These are phyloP conservation scores for Talaromyces piceae DNA, from an alignment of 2,329 filamentous ascomycete genomes.

Conservation along the genomic window DNA sequence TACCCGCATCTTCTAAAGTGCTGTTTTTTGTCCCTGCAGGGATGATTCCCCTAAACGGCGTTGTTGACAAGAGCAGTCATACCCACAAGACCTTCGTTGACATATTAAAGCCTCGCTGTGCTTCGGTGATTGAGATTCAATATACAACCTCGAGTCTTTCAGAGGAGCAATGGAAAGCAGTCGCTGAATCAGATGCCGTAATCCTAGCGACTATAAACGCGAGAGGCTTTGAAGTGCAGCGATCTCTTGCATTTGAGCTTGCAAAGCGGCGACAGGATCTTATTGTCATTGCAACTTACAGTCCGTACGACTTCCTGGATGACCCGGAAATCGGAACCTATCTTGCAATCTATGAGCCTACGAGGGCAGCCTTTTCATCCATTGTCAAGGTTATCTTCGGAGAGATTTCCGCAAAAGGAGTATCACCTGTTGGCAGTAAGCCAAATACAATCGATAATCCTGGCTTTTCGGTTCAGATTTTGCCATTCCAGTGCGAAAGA, in stretches of 20 bases:
- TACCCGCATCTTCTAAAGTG: conserved; percentile 22
- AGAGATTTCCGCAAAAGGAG: conserved; percentile 19
- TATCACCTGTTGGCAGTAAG: conserved; percentile 25
- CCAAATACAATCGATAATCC: conserved; percentile 10
- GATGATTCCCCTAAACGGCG: conserved; percentile 27
- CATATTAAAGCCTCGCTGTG: conserved; percentile 20
- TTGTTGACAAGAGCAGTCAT: conserved; percentile 32
- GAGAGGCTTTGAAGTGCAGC: conserved; percentile 30
- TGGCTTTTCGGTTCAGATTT: not conserved
- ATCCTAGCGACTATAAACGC: conserved; percentile 37
- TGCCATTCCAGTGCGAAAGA: not conserved
- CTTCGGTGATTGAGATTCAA: conserved; percentile 23
- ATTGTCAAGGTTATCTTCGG: conserved; percentile 36
- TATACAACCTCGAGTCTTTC: conserved; percentile 27
- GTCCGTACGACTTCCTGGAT: conserved; percentile 40
- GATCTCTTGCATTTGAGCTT: conserved; percentile 26
- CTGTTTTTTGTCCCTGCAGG: conserved; percentile 34
- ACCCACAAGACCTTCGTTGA: conserved; percentile 26
- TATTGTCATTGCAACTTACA: conserved; percentile 36
- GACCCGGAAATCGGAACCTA: conserved; percentile 32
- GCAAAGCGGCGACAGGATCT: conserved; percentile 22
- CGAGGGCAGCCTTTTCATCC: conserved; percentile 34
- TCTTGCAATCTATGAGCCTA: conserved; percentile 40
- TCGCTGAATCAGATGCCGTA: conserved; percentile 30
- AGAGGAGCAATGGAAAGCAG: conserved; percentile 21